phyloP scores from a whole-genome alignment of 306 rosid species.

The Hylodesmum podocarpum region DNA sequence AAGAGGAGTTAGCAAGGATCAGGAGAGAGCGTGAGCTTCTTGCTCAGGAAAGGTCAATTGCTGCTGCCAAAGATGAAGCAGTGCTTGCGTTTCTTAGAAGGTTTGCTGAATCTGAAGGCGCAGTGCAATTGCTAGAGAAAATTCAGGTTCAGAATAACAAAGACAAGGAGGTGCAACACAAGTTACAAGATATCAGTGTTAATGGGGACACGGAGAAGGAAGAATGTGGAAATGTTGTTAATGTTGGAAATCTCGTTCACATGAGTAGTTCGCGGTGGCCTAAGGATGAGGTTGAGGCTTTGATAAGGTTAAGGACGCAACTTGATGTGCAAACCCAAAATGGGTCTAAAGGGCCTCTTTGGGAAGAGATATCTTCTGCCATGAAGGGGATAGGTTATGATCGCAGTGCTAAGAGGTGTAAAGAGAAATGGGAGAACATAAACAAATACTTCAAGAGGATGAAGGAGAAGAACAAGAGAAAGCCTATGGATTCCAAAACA shows the following conservation, averaged over 20 bases:
- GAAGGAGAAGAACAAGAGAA: conserved; percentile 65
- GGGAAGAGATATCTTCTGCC: conserved; percentile 73
- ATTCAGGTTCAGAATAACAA: conserved; percentile 9
- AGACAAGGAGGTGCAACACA: conserved; percentile 34
- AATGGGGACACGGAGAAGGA: conserved; percentile 12
- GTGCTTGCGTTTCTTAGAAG: conserved; percentile 62
- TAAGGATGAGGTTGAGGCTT: conserved; percentile 73
- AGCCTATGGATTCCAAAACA: conserved; percentile 73
- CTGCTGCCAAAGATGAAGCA: conserved; percentile 78
- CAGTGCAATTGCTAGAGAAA: conserved; percentile 35
- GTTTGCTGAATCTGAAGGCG: conserved; percentile 41
- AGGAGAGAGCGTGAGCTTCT: conserved; percentile 58
- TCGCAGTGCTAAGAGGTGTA: conserved; percentile 79
- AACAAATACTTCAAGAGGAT: conserved; percentile 89
- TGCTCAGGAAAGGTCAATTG: conserved; percentile 69
- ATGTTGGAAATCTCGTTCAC: conserved; percentile 41
- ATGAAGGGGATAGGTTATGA: conserved; percentile 67
- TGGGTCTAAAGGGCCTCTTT: conserved; percentile 60
- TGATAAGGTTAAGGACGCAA: conserved; percentile 64
- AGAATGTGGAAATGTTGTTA: conserved; percentile 29
- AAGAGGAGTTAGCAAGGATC: conserved; percentile 60
- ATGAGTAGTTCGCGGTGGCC: conserved; percentile 74
- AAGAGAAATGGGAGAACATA: conserved; percentile 98
- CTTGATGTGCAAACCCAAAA: conserved; percentile 49
- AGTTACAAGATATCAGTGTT: too few relatives aligned